A percentile compares a stretch with the other conserved stretches of the same genome.
Conservation (phyloP, 225 moss, liverwort and hornwort genomes). For the Sphagnum contortum region DNA sequence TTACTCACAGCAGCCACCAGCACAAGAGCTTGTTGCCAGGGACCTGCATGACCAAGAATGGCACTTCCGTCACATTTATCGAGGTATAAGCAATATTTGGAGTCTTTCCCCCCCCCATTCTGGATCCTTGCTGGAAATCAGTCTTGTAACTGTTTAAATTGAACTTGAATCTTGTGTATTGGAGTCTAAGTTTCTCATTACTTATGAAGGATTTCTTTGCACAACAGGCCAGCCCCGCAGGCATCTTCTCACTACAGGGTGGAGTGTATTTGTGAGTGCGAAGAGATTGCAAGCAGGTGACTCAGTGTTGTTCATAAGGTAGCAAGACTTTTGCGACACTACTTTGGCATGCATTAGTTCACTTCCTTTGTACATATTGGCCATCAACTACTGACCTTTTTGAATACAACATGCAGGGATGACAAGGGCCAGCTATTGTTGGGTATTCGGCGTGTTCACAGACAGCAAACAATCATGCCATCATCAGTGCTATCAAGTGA, state of each 20-base stretch:
- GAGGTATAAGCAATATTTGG: slow-evolving; percentile 27
- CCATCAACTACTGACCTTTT: no score
- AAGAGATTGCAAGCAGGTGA: slow-evolving; percentile 53
- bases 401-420: slow-evolving; percentile 29
- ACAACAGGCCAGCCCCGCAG: slow-evolving; percentile 43
- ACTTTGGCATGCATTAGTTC: no score
- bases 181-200: background rate
- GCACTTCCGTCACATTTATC: slow-evolving; percentile 85
- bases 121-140: no score
- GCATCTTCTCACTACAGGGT: slow-evolving; percentile 47
- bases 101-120: background rate
- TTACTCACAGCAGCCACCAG: slow-evolving; percentile 56
- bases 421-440: slow-evolving; percentile 90
- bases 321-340: background rate
- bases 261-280: slow-evolving; percentile 52
- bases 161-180: no score
- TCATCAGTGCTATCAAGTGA: slow-evolving; percentile 93
- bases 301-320: slow-evolving; percentile 52
- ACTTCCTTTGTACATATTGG: no score
- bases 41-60: slow-evolving; percentile 85
- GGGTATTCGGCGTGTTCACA: slow-evolving; percentile 89
- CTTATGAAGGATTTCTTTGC: background rate
- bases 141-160: no score
- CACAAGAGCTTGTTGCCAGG: slow-evolving; percentile 78
- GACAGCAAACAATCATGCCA: slow-evolving; percentile 87